These are phyloP conservation scores for Letharia columbiana DNA, from an alignment of 495 filamentous ascomycete genomes.

Conservation along the genomic window DNA sequence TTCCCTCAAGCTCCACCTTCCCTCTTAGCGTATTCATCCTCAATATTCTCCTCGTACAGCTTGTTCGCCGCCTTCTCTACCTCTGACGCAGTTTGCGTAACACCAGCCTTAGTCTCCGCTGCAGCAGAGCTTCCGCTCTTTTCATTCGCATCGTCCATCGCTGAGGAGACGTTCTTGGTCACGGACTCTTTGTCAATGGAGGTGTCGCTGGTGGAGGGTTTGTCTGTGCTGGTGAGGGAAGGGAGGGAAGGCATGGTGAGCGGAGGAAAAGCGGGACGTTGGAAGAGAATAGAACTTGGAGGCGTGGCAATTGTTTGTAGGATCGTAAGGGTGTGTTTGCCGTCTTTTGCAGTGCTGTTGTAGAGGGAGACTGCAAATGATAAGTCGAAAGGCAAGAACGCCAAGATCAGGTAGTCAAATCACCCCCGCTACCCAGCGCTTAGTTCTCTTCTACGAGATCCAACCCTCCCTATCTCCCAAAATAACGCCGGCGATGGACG, in stretches of 20 bases:
- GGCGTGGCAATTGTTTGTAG: not conserved
- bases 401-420: not conserved
- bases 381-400: no score
- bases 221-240: slow-evolving; percentile 18
- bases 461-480: not conserved
- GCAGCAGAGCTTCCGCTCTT: slow-evolving; percentile 21
- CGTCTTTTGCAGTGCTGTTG: not conserved
- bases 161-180: slow-evolving; percentile 17
- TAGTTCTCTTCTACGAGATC: not conserved
- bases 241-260: slow-evolving; percentile 19
- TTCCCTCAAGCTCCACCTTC: slow-evolving; percentile 30
- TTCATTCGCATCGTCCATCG: slow-evolving; percentile 15
- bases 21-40: slow-evolving; percentile 35
- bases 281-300: not conserved
- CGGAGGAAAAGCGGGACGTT: not conserved
- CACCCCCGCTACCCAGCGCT: slow-evolving; percentile 8
- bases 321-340: not conserved
- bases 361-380: no score
- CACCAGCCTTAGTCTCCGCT: slow-evolving; percentile 17
- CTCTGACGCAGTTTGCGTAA: slow-evolving; percentile 19
- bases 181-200: slow-evolving; percentile 15
- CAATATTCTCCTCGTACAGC: slow-evolving; percentile 26
- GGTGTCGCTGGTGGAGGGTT: slow-evolving; percentile 17
- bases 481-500: slow-evolving; percentile 40
- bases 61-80: slow-evolving; percentile 23